phyloP scores from a whole-genome alignment of 805 yeast species.

The Suhomyces xylopsoci region DNA sequence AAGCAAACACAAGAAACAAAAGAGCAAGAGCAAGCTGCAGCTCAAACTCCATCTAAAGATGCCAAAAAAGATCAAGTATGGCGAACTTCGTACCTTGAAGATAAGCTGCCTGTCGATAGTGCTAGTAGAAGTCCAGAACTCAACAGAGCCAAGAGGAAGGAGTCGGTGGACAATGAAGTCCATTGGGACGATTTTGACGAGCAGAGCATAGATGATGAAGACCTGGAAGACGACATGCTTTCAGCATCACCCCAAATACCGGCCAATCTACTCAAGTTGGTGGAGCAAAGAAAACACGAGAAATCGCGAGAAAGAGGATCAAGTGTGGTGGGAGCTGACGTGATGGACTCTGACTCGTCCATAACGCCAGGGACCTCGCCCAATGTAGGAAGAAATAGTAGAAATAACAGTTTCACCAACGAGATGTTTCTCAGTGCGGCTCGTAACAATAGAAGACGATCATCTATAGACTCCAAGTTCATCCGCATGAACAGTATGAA shows the following conservation, averaged over 20 bases:
- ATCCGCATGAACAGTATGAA: conserved; percentile 10
- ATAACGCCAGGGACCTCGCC: conserved; percentile 34
- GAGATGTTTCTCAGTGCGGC: conserved; percentile 18
- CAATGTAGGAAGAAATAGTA: conserved; percentile 14
- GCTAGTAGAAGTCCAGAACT: background rate
- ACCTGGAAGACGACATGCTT: conserved; percentile 42
- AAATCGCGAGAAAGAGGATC: conserved; percentile 15
- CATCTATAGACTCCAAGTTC: conserved; percentile 34
- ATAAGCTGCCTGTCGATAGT: background rate
- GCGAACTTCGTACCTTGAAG: background rate
- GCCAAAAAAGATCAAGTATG: background rate
- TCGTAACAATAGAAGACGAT: conserved; percentile 21
- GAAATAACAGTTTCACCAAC: conserved; percentile 11
- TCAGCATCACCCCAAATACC: conserved; percentile 73
- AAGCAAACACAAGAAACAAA: conserved; percentile 8
- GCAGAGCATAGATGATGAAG: conserved; percentile 37
- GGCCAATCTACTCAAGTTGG: conserved; percentile 52
- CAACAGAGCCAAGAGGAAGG: conserved; percentile 1
- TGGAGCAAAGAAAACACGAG: conserved; percentile 46
- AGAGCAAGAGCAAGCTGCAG: background rate
- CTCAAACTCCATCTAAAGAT: background rate
- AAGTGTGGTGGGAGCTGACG: conserved; percentile 10
- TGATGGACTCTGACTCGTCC: conserved; percentile 10
- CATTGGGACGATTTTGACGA: conserved; percentile 22
- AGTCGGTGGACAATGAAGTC: conserved; percentile 14